A percentile compares a stretch with the other conserved stretches of the same genome.
Evolutionary conservation across 495 filamentous ascomycete genomes (phyloP).

Genomic region (Rostrohypoxylon terebratum): DNA sequence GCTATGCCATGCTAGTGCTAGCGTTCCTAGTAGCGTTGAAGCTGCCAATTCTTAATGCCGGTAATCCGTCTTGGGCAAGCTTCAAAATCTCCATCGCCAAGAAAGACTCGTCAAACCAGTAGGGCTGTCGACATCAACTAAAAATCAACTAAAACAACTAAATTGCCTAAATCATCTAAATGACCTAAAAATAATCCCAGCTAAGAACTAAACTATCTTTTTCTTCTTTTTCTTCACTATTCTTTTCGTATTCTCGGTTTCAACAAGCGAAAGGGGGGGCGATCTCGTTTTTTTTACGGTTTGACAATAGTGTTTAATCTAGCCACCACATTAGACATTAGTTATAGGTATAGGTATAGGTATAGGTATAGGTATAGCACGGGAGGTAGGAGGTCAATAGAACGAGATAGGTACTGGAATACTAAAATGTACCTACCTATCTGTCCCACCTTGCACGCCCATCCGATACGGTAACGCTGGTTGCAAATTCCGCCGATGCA

Average conservation of each 20-base stretch:
- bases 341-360: too few species aligned
- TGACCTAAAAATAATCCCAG: background rate
- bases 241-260: background rate
- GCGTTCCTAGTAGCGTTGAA: constrained; percentile 1
- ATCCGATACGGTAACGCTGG: constrained; percentile 19
- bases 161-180: too few species aligned
- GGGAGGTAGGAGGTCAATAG: too few species aligned
- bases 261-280: constrained; percentile 11
- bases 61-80: constrained; percentile 23
- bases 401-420: background rate
- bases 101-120: constrained; percentile 7
- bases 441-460: constrained; percentile 31
- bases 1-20: too few species aligned
- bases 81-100: constrained; percentile 19
- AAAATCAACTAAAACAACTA: background rate
- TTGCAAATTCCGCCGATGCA: constrained; percentile 27
- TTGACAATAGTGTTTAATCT: background rate
- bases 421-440: background rate
- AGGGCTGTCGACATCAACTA: constrained; percentile 19
- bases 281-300: background rate
- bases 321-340: too few species aligned
- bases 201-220: too few species aligned
- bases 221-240: background rate
- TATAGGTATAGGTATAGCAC: too few species aligned
- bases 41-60: constrained; percentile 27